Percentiles rank a stretch among this genome's conserved stretches.
These are phyloP conservation scores for Cairneyella variabilis DNA, from an alignment of 495 filamentous ascomycete species.

Conservation along the genomic window DNA sequence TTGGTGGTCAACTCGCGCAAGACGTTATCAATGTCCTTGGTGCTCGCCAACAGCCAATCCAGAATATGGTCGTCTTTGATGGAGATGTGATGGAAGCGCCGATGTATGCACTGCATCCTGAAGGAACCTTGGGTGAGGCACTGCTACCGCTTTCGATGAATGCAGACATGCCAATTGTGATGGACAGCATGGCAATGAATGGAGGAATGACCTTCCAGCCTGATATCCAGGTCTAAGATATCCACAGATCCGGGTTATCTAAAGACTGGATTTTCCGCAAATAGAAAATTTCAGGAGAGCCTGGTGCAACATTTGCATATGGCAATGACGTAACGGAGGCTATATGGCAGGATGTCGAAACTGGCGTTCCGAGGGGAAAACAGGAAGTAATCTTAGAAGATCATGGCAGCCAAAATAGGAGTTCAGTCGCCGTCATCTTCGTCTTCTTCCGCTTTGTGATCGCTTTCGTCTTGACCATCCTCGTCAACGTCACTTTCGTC, in stretches of 20 bases:
- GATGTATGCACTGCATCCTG: constrained; percentile 78
- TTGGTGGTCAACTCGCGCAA: constrained; percentile 88
- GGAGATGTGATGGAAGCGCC: constrained; percentile 72
- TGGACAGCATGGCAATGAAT: constrained; percentile 11
- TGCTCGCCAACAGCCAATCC: constrained; percentile 84
- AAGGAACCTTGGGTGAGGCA: constrained; percentile 41
- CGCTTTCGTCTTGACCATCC: neutral
- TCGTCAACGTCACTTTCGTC: neutral
- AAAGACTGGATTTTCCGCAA: too few species aligned
- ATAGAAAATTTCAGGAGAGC: neutral
- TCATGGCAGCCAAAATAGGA: neutral
- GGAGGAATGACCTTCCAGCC: constrained; percentile 15
- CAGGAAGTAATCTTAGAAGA: constrained; percentile 2
- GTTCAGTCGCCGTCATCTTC: constrained; percentile 16
- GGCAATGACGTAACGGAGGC: neutral
- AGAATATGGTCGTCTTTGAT: constrained; percentile 92
- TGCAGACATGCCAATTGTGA: constrained; percentile 12
- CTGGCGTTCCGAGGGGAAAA: constrained; percentile 8
- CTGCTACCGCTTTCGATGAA: constrained; percentile 27
- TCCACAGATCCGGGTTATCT: too few species aligned
- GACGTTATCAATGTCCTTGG: constrained; percentile 96
- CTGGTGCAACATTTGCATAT: neutral
- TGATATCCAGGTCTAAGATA: constrained; percentile 13
- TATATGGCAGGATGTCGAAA: neutral
- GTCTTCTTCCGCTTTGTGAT: constrained; percentile 7